Evolutionary conservation across 1,284 basidiomycete species (phyloP), one percentile per base, ranked within the genome.

Genomic region (Cutaneotrichosporon sp.): DNA sequence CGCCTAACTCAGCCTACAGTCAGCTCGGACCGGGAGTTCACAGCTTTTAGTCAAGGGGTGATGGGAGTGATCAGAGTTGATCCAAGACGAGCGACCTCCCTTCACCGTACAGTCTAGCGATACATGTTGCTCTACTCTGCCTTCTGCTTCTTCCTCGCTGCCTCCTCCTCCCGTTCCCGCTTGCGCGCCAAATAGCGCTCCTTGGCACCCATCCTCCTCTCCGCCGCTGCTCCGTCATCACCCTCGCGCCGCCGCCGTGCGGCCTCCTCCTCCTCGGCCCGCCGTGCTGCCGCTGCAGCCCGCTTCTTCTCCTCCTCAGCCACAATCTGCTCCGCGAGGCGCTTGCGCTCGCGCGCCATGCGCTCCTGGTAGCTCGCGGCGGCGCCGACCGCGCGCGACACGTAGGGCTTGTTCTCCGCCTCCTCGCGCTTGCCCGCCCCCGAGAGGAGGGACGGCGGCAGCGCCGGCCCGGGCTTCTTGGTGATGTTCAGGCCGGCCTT

Each of bases 401-500:
- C 73, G 66, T 70, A 81, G 67, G 65, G 84, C 72, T 70, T 67
- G 45, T 70, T 63, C 20, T 38, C 29, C n/a, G 36, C 53, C 9
- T 69, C 67, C 11, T 38, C 22, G 10, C 66, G 57, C 54, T 56
- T 54, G n/a, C n/a, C n/a, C n/a, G n/a, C n/a, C 2, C 68, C 64
- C 2, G 70, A 38, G 6, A 70, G 60, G 1, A 76, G 61, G 3
- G 73, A 69, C 24, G 69, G 61, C 5, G 73, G 71, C 4, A 76
- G 45, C 7, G 64, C 60, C 3, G 71, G 56, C 8, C 67, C 67
- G 5, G 77, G 76, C 60, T 80, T 80, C 65, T 79, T 80, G 49
- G 81, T 80, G 50, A 97, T 84, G 75, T 99, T 99, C 62, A 99
- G 82, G 2, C 97, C 97, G 4, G 92, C 93, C 34, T 87, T 87